phyloP scores from a whole-genome alignment of 1,139 yeast genomes.

The Candida sp. region DNA sequence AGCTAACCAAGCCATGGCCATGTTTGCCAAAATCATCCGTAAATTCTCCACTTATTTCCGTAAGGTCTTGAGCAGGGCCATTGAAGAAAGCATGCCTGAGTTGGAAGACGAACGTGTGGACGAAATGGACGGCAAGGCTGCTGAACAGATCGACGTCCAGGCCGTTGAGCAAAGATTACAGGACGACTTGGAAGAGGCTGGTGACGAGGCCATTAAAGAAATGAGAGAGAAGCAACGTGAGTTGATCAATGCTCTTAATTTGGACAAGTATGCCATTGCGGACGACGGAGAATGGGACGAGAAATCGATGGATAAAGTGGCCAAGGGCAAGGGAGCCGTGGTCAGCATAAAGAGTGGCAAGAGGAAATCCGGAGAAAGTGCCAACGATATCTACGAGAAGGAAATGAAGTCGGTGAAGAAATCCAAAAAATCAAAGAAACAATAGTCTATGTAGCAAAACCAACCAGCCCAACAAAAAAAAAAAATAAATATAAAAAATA shows the following conservation, averaged over 20 bases:
- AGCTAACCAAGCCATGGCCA: constrained; percentile 89
- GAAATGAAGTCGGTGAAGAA: constrained; percentile 73
- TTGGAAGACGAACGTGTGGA: constrained; percentile 58
- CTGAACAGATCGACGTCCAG: constrained; percentile 45
- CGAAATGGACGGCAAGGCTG: constrained; percentile 67
- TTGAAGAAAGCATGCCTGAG: constrained; percentile 73
- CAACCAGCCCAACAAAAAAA: not conserved
- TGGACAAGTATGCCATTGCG: constrained; percentile 86
- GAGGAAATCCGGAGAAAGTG: constrained; percentile 63
- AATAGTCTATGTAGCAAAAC: constrained; percentile 6
- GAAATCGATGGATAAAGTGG: constrained; percentile 62
- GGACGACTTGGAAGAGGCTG: constrained; percentile 74
- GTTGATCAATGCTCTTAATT: constrained; percentile 81
- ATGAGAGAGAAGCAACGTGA: constrained; percentile 84
- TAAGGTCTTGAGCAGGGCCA: constrained; percentile 65
- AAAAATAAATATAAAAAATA: not conserved
- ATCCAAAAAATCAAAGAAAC: constrained; percentile 52
- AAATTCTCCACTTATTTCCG: constrained; percentile 81
- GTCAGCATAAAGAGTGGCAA: constrained; percentile 62
- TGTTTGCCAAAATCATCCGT: constrained; percentile 93
- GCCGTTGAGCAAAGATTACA: constrained; percentile 56
- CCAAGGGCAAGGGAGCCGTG: constrained; percentile 67
- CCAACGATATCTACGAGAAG: constrained; percentile 72
- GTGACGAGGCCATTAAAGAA: constrained; percentile 73
- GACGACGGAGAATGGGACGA: constrained; percentile 76